Evolutionary conservation across 2,329 filamentous ascomycete genomes (phyloP), one percentile per base, ranked within the genome.

Genomic region (Dactylella cylindrospora): DNA sequence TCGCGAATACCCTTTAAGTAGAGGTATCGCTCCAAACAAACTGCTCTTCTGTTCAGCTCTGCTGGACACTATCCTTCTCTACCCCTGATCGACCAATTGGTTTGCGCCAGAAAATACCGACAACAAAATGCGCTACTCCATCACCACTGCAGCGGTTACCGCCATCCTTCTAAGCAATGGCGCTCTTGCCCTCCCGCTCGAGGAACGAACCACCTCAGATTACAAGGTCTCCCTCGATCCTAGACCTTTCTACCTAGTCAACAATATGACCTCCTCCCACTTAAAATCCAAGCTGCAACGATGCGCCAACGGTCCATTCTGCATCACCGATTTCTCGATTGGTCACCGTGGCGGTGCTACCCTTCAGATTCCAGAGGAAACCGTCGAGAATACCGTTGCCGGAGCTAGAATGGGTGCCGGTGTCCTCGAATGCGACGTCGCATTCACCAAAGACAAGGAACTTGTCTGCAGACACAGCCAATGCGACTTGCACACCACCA

Each of bases 401-500:
- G 83, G 82, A 32, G 78, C 79, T n/a, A 76, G 83, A 15, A 84
- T 84, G 82, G 83, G 83, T 23, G 80, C 82, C 3, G 83, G 83
- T 33, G 76, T 85, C 35, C 77, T 84, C 45, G 83, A 86, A 72
- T 86, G 83, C 71, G 83, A 86, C 70, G 82, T 84, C 12, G 76
- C 80, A 28, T 85, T 86, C 73, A 85, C 83, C 57, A 77, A 75
- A 65, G 83, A 86, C 71, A 76, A 77, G 23, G 73, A 82, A 69
- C 79, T 86, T n/a, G 83, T 86, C 36, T 86, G 83, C 73, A 79
- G 83, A 40, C 83, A 86, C 73, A 79, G 78, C 39, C 79, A 84
- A 66, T 86, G 83, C 72, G 83, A 86, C 67, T 73, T 86, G 32
- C 83, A 85, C 74, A 83, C 80, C 17, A 86, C 83, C 6, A 85